Evolutionary conservation across 225 moss, liverwort and hornwort species (phyloP), one percentile per base, ranked within the genome.

Genomic region (Neckera pumila): DNA sequence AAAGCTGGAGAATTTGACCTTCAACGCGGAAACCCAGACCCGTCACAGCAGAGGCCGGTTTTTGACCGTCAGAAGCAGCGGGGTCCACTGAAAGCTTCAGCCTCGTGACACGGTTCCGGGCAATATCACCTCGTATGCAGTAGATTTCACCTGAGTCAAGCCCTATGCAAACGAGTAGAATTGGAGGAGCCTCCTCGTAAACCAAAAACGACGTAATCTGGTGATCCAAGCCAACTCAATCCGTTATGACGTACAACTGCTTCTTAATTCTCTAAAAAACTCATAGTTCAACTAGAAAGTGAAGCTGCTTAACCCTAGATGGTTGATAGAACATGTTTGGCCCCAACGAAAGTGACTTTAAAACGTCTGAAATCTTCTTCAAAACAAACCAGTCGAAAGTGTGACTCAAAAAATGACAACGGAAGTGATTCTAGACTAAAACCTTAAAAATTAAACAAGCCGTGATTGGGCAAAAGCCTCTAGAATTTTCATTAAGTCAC

Each of bases 131-230:
- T 85, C 96, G 94, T 87, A 96, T 95, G 87, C 97, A 92, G 83
- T 97, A 99, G 57, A 97, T 94, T 83, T 94, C 94, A n/a, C 99
- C 99, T 13, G 96, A 96, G 31, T 95, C 96, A 58, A 99, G 96
- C 75, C 99, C 99, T 86, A 99, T 89, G 90, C 99, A 99, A 80
- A 97, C 93, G 38, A 99, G 93, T 57, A 99, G 90, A 91, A 97
- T 95, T 86, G 99, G 99, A 91, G 97, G 96, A 86, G 92, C 95
- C 91, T 99, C 99, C 91, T 99, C 99, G 87, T 95, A 99, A 86
- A 99, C 99, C 91, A 95, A 81, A 92, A 97, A 97, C 70, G 97
- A 96, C 74, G 97, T 97, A 87, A 99, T 96, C 99, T 99, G 61
- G 63, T 61, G 66, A 78, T 87, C 63, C 81, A 89, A 82, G 54